Percentiles rank a stretch among this genome's conserved stretches.
phyloP scores from a whole-genome alignment of 2,329 filamentous ascomycete genomes.

The Pseudocercospora eumusae region DNA sequence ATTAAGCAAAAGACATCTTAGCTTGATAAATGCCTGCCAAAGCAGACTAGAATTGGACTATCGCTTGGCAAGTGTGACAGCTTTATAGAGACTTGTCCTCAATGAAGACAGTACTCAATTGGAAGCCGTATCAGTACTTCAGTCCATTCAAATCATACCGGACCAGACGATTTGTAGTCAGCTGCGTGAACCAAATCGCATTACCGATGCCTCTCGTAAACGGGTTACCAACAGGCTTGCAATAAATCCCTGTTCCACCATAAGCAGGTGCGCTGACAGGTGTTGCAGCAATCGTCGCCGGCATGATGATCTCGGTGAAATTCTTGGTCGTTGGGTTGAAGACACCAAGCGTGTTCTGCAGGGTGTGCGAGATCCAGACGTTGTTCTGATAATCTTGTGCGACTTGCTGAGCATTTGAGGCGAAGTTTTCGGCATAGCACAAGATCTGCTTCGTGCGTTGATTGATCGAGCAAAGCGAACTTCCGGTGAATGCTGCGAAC shows the following conservation, averaged over 20 bases:
- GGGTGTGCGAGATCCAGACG: conserved; percentile 9
- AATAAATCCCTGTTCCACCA: conserved; percentile 14
- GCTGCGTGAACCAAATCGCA: conserved; percentile 19
- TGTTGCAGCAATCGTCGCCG: conserved; percentile 2
- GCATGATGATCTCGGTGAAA: conserved; percentile 16
- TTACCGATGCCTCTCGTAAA: conserved; percentile 17
- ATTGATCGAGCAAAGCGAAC: conserved; percentile 8
- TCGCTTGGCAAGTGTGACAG: too few relatives aligned
- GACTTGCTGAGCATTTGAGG: neutral
- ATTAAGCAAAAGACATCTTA: too few relatives aligned
- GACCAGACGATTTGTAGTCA: conserved; percentile 15
- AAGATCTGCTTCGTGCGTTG: conserved; percentile 11
- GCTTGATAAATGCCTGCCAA: too few relatives aligned
- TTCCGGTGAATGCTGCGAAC: conserved; percentile 12
- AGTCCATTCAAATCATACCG: conserved; percentile 18
- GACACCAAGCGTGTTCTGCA: conserved; percentile 15
- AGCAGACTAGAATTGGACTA: too few relatives aligned
- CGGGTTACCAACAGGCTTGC: conserved; percentile 10
- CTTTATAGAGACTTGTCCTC: too few relatives aligned
- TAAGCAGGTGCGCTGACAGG: conserved; percentile 13
- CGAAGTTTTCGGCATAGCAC: conserved; percentile 10
- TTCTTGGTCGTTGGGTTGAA: conserved; percentile 11
- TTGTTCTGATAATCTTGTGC: conserved; percentile 16
- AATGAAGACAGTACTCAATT: too few relatives aligned
- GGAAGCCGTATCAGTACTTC: too few relatives aligned